phyloP scores from a whole-genome alignment of 2,329 filamentous ascomycete genomes.

The Fusarium sp. region DNA sequence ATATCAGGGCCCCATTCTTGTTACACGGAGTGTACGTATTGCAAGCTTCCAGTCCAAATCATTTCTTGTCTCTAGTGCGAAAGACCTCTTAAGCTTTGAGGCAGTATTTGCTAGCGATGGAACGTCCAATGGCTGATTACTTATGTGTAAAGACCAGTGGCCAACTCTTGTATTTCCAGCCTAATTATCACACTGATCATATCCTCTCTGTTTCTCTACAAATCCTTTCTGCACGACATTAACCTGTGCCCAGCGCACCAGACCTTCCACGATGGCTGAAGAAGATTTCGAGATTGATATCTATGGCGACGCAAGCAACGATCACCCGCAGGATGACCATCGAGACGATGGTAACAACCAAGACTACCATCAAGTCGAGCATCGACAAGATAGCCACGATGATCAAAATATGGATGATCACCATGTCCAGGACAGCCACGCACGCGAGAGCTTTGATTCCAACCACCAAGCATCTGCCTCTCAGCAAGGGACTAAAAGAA shows the following conservation, averaged over 20 bases:
- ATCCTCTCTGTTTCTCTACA: constrained; percentile 18
- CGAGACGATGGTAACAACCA: constrained; percentile 45
- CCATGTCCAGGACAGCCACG: constrained; percentile 54
- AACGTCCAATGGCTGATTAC: constrained; percentile 44
- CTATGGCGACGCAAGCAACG: constrained; percentile 69
- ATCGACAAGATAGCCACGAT: constrained; percentile 47
- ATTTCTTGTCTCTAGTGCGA: constrained; percentile 41
- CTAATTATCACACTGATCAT: constrained; percentile 46
- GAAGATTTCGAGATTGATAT: constrained; percentile 80
- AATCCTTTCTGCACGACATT: constrained; percentile 24
- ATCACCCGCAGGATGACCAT: constrained; percentile 56
- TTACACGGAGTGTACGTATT: constrained; percentile 67
- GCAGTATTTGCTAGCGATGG: constrained; percentile 29
- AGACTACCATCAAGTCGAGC: constrained; percentile 45
- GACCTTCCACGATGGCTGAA: constrained; percentile 67
- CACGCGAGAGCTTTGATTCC: constrained; percentile 53
- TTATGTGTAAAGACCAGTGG: constrained; percentile 41
- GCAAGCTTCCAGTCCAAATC: constrained; percentile 56
- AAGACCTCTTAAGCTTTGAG: constrained; percentile 20
- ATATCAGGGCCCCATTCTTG: constrained; percentile 36
- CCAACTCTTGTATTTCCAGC: constrained; percentile 45
- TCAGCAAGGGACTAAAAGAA: constrained; percentile 68
- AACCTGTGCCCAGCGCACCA: constrained; percentile 28
- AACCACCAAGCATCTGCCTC: constrained; percentile 54
- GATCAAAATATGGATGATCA: constrained; percentile 57